Base-by-base conservation (phyloP, 1,284 basidiomycete genomes). In the Malassezia yamatoensis region DNA sequence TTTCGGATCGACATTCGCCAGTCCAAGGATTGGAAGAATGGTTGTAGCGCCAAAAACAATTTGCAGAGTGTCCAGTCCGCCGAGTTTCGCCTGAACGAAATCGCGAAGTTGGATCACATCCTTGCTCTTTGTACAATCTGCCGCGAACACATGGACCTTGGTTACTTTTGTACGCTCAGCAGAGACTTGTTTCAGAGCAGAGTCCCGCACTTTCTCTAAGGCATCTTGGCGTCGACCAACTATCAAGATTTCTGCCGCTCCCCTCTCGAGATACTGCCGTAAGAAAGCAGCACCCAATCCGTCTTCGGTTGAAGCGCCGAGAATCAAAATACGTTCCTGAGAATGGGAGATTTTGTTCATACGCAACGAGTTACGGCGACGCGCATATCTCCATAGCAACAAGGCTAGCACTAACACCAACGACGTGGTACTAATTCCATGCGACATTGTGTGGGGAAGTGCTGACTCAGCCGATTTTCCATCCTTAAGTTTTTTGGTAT, bases 1-100 rank as follows among this genome's bases (percentile, higher is more conserved):
- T 12, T 77, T 65, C 20, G 77, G 76, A 45, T 82, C 78, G 5
- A 83, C 78, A 0, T 84, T 84, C 10, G 87, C 85, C 5, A 88
- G 77, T 13, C 83, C 81, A 67, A 91, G 79, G 15, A 94, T 76
- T 0, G 89, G 86, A 44, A 82, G 82, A 1, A 90, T 79, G 2
- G 88, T 85, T 1, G 87, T 88, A 0, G 90, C 86, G 5, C 90
- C 90, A 7, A 90, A 89, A 51, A 83, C 81, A 51, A 94, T 82
- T 43, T 90, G 78, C 4, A 93, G 71, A 0, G 90, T 94, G 71
- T 94, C 90, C 3, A 93, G 64, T 12, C 88, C 87, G 4, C 77
- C 78, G 85, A 88, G 88, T 63, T 78, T 75, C 53, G 82, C 77
- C 21, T 52, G 53, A 34, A 90, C 58, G 0, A 75, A 68, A 11